Evolutionary conservation across 1,139 yeast species (phyloP), one percentile per base, ranked within the genome.

Genomic region (Blastobotrys ciferrii): DNA sequence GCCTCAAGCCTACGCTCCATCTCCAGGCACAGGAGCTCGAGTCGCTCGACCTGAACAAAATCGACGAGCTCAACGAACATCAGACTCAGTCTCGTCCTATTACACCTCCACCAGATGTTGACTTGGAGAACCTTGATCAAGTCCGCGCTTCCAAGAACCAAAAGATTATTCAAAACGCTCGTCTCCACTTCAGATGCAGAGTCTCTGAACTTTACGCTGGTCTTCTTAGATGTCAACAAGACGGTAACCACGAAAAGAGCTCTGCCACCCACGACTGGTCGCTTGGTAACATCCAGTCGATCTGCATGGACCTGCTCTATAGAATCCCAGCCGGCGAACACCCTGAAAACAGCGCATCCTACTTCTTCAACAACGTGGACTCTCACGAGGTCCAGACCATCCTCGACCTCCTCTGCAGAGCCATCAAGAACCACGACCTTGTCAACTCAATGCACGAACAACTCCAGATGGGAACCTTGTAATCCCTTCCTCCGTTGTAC

Each of bases 221-320:
- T 18, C 28, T 36, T 7, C 40, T 36, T 11, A 7, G 40, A 18
- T 36, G 40, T 23, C 40, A 36, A 14, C 25, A 23, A 4, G 40
- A 36, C 12, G 40, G 40, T n/a, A 36, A 36, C 40, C 40, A 36
- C 14, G 40, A 36, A n/a, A 18, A 18, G 28, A 17, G 25, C 13
- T 36, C 40, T 7, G 40, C 40, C 28, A 36, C 40, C 14, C 40
- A 36, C 40, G 40, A 36, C 40, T 36, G 40, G 40, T 36, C 40
- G 9, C 14, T 36, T 9, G 25, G 25, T 17, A 36, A 36, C 28
- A 36, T 36, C 28, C 40, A 36, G 28, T 36, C 40, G 3, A 36
- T 36, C 12, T 19, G 11, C 28, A 5, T 4, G 19, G 40, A 36
- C 40, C 28, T 36, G 30, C 18, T 23, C 28, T 9, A 7, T n/a